A percentile compares a stretch with the other conserved stretches of the same genome.
Evolutionary conservation across 768 basidiomycete species (phyloP).

Genomic region (Dentipellis sp.): DNA sequence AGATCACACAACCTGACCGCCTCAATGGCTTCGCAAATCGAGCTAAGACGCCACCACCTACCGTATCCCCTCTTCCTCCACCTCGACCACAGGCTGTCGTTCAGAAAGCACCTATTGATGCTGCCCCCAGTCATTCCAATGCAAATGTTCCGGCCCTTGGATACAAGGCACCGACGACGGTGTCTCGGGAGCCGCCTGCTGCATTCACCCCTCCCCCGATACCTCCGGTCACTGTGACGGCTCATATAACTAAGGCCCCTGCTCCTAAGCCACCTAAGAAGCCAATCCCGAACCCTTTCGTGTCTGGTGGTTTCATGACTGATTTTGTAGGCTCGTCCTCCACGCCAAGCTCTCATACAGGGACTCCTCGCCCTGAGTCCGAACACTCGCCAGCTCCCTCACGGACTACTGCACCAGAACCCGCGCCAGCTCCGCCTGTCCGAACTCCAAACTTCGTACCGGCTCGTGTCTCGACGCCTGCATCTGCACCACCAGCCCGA

Average conservation of each 20-base stretch:
- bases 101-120: background rate
- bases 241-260: slow-evolving; percentile 1
- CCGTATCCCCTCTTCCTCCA: background rate
- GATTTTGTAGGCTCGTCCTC: slow-evolving; percentile 29
- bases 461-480: background rate
- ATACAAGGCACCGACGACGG: background rate
- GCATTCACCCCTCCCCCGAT: background rate
- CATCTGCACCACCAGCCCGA: background rate
- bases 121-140: no score
- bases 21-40: no score
- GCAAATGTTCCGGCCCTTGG: no score
- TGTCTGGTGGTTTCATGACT: slow-evolving; percentile 40
- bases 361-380: background rate
- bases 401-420: background rate
- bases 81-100: background rate
- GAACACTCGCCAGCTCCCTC: background rate
- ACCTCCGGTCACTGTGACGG: slow-evolving; percentile 12
- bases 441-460: background rate
- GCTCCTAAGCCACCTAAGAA: slow-evolving; percentile 7
- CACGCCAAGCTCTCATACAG: slow-evolving; percentile 2
- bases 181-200: background rate
- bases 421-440: background rate
- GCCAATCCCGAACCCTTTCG: slow-evolving; percentile 31
- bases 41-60: background rate
- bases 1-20: no score